Evolutionary conservation across 176 grass and related monocot genomes (phyloP).

Genomic region (Metroxylon sagu): DNA sequence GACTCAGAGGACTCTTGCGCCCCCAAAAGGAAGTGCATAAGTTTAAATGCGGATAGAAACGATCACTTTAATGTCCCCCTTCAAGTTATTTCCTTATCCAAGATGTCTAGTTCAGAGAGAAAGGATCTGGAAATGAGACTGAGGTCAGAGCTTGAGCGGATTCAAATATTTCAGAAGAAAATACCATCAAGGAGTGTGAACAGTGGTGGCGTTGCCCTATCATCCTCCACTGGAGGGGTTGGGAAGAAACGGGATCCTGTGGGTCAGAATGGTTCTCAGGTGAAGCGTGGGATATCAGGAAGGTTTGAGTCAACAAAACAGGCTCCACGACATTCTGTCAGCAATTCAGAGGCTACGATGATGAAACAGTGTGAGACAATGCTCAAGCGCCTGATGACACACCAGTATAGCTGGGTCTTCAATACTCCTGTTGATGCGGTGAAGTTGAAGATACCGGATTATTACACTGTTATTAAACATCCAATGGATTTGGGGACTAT

Average conservation of each 20-base stretch:
- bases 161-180: slow-evolving; percentile 47
- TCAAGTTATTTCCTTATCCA: slow-evolving; percentile 40
- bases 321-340: slow-evolving; percentile 19
- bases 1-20: slow-evolving; percentile 68
- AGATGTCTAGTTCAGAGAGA: slow-evolving; percentile 37
- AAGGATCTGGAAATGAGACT: slow-evolving; percentile 51
- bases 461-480: slow-evolving; percentile 66
- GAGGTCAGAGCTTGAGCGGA: slow-evolving; percentile 48
- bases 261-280: slow-evolving; percentile 25
- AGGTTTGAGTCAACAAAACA: slow-evolving; percentile 31
- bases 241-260: slow-evolving; percentile 23
- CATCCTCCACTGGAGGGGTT: slow-evolving; percentile 23
- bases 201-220: slow-evolving; percentile 5
- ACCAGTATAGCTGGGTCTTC: slow-evolving; percentile 46
- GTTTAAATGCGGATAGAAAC: slow-evolving; percentile 23
- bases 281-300: slow-evolving; percentile 38
- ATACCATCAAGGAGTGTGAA: slow-evolving; percentile 25
- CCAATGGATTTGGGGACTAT: slow-evolving; percentile 95
- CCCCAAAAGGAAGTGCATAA: slow-evolving; percentile 58
- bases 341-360: slow-evolving; percentile 26
- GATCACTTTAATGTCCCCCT: slow-evolving; percentile 42
- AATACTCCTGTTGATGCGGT: slow-evolving; percentile 69
- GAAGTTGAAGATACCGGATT: slow-evolving; percentile 81
- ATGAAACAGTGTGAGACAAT: slow-evolving; percentile 68
- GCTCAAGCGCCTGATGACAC: slow-evolving; percentile 61